Evolutionary conservation across 805 yeast genomes (phyloP).

Genomic region (Teunomyces kruisii): DNA sequence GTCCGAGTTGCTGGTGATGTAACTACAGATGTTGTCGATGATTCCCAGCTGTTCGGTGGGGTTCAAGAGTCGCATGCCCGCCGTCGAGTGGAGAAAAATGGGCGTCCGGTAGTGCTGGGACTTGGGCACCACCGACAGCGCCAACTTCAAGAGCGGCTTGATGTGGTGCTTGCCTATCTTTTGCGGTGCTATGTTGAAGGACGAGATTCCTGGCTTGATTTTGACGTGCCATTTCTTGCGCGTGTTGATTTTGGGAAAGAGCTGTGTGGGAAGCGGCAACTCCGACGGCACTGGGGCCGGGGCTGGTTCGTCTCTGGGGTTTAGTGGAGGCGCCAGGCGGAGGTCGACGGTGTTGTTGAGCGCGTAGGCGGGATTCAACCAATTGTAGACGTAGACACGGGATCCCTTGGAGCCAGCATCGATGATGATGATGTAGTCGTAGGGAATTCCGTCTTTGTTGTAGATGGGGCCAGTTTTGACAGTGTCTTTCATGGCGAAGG

Average conservation of each 20-base stretch:
- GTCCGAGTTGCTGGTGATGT: constrained; percentile 45
- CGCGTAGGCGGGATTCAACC: constrained; percentile 43
- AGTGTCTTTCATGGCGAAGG: background rate
- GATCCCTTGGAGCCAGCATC: constrained; percentile 71
- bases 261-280: background rate
- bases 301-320: background rate
- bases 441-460: constrained; percentile 47
- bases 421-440: constrained; percentile 58
- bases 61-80: constrained; percentile 60
- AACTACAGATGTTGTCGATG: constrained; percentile 49
- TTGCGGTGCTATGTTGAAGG: constrained; percentile 47
- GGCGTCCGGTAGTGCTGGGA: constrained; percentile 66
- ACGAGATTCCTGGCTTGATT: constrained; percentile 58
- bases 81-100: constrained; percentile 66
- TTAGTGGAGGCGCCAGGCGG: background rate
- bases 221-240: constrained; percentile 49
- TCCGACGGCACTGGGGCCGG: no score
- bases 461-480: constrained; percentile 9
- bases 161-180: constrained; percentile 55
- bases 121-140: constrained; percentile 54
- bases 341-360: constrained; percentile 14
- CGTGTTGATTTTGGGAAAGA: constrained; percentile 32
- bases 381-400: constrained; percentile 58
- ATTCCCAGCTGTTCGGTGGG: constrained; percentile 51
- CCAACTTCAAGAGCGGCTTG: constrained; percentile 46